These are phyloP conservation scores for Phytophthora nicotianae DNA, from an alignment of 352 stramenopile genomes.

Conservation along the genomic window DNA sequence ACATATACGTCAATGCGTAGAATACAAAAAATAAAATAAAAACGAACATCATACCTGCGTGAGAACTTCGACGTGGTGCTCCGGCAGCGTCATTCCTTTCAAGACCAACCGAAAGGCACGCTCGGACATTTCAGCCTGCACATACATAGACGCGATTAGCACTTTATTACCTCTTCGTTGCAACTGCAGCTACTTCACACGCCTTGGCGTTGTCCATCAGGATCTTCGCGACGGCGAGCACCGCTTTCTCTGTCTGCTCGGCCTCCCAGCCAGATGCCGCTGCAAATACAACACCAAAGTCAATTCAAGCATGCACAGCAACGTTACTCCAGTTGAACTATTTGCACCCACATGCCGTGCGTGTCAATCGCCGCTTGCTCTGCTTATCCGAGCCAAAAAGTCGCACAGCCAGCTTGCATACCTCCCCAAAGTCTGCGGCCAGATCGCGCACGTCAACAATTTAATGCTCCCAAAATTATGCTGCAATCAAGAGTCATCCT, in stretches of 20 bases:
- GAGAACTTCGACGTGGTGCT: conserved; percentile 49
- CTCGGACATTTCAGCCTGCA: conserved; percentile 51
- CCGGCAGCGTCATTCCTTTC: conserved; percentile 49
- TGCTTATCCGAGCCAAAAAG: conserved; percentile 76
- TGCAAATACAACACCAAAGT: conserved; percentile 19
- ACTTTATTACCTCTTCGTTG: not conserved
- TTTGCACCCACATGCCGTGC: conserved; percentile 54
- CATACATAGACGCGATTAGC: not conserved
- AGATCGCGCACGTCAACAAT: conserved; percentile 1
- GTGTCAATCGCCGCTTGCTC: conserved; percentile 59
- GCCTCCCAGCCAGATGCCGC: conserved; percentile 64
- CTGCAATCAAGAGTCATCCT: not conserved
- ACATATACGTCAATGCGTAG: too few species aligned
- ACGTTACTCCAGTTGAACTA: not conserved
- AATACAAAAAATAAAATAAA: not conserved
- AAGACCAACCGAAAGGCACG: conserved; percentile 50
- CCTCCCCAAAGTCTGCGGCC: conserved; percentile 55
- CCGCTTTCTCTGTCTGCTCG: conserved; percentile 54
- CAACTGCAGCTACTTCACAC: not conserved
- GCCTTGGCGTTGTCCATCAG: conserved; percentile 79
- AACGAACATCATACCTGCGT: conserved; percentile 42
- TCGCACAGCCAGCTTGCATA: conserved; percentile 58
- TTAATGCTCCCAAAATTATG: not conserved
- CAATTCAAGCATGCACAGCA: not conserved
- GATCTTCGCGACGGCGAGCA: conserved; percentile 73